Evolutionary conservation across 2,329 filamentous ascomycete species (phyloP), one percentile per base, ranked within the genome.

Genomic region (Parastagonospora nodorum): DNA sequence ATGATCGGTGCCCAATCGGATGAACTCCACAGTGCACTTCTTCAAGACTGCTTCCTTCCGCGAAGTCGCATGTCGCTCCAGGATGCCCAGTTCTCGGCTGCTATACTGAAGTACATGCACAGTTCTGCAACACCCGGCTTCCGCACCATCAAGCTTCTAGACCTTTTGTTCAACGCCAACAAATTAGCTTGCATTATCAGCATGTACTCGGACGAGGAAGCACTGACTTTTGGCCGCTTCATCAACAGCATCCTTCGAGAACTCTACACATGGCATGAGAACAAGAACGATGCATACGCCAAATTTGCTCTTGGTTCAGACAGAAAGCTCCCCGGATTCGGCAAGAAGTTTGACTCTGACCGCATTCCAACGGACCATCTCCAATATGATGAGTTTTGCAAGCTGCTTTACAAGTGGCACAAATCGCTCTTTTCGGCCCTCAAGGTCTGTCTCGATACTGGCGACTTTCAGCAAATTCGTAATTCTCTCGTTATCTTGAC

Each of bases 401-500:
- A 90, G 61, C 77, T 95, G 45, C 80, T 97, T 29, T 94, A 89
- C 78, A 89, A 90, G 62, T 97, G 93, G 92, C 95, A 99, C 73
- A 86, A 88, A 63, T 86, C 89, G 57, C 77, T 99, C 37, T 89
- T 88, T 63, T 84, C 79, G 42, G 90, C 93, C 2, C 78, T 99
- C 47, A 92, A 92, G 69, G 83, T 83, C 32, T 97, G 93, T 69
- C 81, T 99, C 40, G 85, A 85, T 14, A 88, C 88, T 27, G 86
- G 84, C 29, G 93, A 97, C 74, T 99, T 94, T 84, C 97, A 97
- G 88, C 92, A 97, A 72, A 96, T 97, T 69, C 87, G 93, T 48
- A 99, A 99, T 70, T 91, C 92, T 38, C 95, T 97, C 60, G 94
- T 89, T 50, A 82, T 97, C 4, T 80, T 99, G 51, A 95, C 94